Evolutionary conservation across 176 grass and related monocot genomes (phyloP), one percentile per base, ranked within the genome.

Genomic region (Musa schizocarpa): DNA sequence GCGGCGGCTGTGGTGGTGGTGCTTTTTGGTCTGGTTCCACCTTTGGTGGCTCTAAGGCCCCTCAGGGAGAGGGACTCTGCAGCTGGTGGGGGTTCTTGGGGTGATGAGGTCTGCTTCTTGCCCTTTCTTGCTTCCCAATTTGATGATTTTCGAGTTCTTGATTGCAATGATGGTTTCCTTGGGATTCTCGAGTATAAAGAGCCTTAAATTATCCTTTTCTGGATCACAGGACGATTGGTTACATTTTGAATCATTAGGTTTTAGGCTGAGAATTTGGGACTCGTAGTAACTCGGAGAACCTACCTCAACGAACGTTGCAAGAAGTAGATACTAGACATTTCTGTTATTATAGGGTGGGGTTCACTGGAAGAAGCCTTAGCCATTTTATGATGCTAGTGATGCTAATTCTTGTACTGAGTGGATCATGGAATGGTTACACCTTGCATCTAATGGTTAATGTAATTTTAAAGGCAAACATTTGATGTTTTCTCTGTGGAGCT

Each of bases 101-200:
- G 74, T 54, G 84, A 94, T 76, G 90, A 94, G 95, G 91, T 99
- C 76, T 81, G 78, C 57, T 68, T 13, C 52, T 65, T 59, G 52
- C n/a, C 58, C 17, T 48, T 19, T 29, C 75, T 76, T 71, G 34
- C 27, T 77, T 72, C 9, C n/a, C 4, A 50, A 9, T 21, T 27
- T 34, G 23, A 67, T 67, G 16, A 20, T 51, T 72, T 54, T 83
- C 50, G 57, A 63, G 50, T 58, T 21, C 11, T 12, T 11, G 22
- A 8, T 85, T 20, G 13, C 76, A 50, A 72, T 12, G 43, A 25
- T 72, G 68, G 11, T 50, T 23, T 7, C 54, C 25, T 65, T 50
- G 73, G 50, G 7, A 8, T 72, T 76, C 5, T 54, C 56, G 2
- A 74, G 53, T 54, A 19, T 26, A 3, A 53, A 34, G 7, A 73